phyloP scores from a whole-genome alignment of 1,284 basidiomycete species.

The Cryptococcus wingfieldii region DNA sequence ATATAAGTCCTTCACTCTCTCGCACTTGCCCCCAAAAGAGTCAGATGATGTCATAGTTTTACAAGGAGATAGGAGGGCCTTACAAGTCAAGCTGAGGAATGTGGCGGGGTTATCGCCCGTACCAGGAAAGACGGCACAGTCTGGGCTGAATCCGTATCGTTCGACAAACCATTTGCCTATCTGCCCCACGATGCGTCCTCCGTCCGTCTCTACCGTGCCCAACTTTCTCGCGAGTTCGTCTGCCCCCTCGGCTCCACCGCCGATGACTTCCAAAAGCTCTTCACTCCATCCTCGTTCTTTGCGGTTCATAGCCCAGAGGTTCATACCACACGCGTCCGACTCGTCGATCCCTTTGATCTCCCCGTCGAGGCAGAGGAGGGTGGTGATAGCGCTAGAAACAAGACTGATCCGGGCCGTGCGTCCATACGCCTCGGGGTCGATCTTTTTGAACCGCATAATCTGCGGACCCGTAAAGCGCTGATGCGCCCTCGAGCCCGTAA shows the following conservation, averaged over 20 bases:
- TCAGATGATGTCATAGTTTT: background rate
- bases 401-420: slow-evolving; percentile 69
- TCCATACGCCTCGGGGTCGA: slow-evolving; percentile 60
- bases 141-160: slow-evolving; percentile 69
- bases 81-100: slow-evolving; percentile 62
- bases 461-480: slow-evolving; percentile 84
- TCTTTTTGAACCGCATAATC: slow-evolving; percentile 66
- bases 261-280: slow-evolving; percentile 54
- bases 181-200: slow-evolving; percentile 63
- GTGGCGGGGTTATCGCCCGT: slow-evolving; percentile 92
- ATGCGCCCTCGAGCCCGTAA: slow-evolving; percentile 79
- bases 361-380: slow-evolving; percentile 59
- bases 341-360: slow-evolving; percentile 49
- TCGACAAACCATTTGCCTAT: slow-evolving; percentile 68
- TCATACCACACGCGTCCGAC: slow-evolving; percentile 84
- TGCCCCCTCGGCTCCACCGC: slow-evolving; percentile 54
- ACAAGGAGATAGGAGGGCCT: slow-evolving; percentile 12
- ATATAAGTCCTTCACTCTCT: slow-evolving; percentile 67
- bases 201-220: slow-evolving; percentile 67
- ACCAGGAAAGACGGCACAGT: slow-evolving; percentile 76
- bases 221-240: slow-evolving; percentile 66
- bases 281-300: slow-evolving; percentile 66
- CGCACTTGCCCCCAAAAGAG: background rate
- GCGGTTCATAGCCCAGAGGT: slow-evolving; percentile 66
- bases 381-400: slow-evolving; percentile 78